These are phyloP conservation scores for Populus tremula DNA, from an alignment of 345 rosid genomes.

Conservation along the genomic window DNA sequence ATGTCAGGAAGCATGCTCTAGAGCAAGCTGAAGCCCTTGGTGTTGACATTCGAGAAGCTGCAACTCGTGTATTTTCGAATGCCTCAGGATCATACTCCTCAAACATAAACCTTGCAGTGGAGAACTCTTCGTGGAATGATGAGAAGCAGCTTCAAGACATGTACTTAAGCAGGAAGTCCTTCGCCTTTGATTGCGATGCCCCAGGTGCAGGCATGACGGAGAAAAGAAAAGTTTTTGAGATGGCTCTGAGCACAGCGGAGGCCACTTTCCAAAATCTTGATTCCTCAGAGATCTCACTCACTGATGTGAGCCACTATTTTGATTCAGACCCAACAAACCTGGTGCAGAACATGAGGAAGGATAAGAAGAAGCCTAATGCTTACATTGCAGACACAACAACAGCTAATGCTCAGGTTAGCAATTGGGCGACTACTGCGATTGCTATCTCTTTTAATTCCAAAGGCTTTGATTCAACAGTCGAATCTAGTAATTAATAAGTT, in stretches of 20 bases:
- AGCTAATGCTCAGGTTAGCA: constrained; percentile 86
- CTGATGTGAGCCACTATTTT: constrained; percentile 97
- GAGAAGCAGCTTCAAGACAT: constrained; percentile 99
- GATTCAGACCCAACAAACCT: constrained; percentile 95
- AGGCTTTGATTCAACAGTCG: not conserved
- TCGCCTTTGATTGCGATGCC: constrained; percentile 89
- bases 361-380: constrained; percentile 84
- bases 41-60: constrained; percentile 78
- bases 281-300: constrained; percentile 90
- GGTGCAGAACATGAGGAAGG: constrained; percentile 89
- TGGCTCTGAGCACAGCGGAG: constrained; percentile 93
- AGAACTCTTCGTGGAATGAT: constrained; percentile 98
- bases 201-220: constrained; percentile 96
- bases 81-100: constrained; percentile 98
- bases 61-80: constrained; percentile 92
- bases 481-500: not conserved
- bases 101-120: constrained; percentile 87
- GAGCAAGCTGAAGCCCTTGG: constrained; percentile 90
- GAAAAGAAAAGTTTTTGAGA: constrained; percentile 85
- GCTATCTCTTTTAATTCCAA: not conserved
- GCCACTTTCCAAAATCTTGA: constrained; percentile 98
- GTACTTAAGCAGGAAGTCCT: constrained; percentile 96
- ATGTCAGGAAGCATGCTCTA: constrained; percentile 80
- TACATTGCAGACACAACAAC: constrained; percentile 97
- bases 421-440: not conserved